These are phyloP conservation scores for Pseudotsuga menziesii DNA, from an alignment of 75 land plant genomes.

Conservation along the genomic window DNA sequence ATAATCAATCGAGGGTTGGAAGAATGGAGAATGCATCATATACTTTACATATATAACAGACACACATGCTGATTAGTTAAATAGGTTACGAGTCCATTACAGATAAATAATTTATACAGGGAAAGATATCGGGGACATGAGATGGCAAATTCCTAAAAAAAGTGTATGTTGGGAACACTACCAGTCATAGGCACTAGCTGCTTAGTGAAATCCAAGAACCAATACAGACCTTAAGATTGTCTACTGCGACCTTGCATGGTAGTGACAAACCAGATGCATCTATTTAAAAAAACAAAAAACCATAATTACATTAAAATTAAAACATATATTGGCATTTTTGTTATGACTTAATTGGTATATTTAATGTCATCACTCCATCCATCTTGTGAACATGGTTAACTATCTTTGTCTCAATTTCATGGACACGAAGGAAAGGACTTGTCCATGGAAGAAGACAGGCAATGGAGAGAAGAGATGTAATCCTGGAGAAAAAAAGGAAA, in stretches of 20 bases:
- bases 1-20: too few species aligned
- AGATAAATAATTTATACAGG: too few species aligned
- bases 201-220: neutral
- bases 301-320: neutral
- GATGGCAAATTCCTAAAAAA: neutral
- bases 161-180: neutral
- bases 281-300: neutral
- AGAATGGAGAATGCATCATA: neutral
- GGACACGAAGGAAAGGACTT: neutral
- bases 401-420: neutral
- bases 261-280: neutral
- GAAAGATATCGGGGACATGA: too few species aligned
- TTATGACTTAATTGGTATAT: neutral
- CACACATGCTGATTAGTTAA: neutral
- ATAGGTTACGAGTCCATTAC: too few species aligned
- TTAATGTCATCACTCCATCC: neutral
- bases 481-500: too few species aligned
- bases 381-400: neutral
- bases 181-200: neutral
- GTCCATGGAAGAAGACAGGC: neutral
- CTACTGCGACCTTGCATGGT: slow-evolving; percentile 2
- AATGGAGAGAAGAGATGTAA: neutral
- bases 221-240: neutral
- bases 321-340: neutral
- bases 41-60: neutral